Evolutionary conservation across 805 yeast species (phyloP).

Genomic region (Teunomyces cretensis): DNA sequence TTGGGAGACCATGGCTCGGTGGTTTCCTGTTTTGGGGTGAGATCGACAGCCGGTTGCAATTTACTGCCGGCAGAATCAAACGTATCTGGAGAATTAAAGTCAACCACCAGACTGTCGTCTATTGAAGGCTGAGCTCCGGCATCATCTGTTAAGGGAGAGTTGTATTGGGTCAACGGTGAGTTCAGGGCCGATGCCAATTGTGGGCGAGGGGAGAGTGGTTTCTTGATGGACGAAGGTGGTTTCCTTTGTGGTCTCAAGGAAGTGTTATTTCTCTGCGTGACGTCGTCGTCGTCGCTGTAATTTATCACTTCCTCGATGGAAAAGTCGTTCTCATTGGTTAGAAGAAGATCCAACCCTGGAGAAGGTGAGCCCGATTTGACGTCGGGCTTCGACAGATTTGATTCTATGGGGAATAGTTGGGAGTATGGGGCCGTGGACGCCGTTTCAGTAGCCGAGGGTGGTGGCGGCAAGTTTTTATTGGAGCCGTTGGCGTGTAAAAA

Average conservation of each 20-base stretch:
- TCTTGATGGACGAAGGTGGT: background rate
- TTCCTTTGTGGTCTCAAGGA: constrained; percentile 10
- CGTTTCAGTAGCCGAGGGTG: background rate
- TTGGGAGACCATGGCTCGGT: constrained; percentile 4
- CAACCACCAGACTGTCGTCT: constrained; percentile 13
- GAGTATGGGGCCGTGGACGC: constrained; percentile 3
- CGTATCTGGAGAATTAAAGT: background rate
- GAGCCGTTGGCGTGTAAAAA: background rate
- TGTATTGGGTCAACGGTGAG: constrained; percentile 15
- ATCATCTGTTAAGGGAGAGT: constrained; percentile 9
- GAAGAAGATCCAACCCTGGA: background rate
- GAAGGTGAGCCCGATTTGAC: background rate
- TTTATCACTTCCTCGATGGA: constrained; percentile 41
- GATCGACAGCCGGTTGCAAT: constrained; percentile 16
- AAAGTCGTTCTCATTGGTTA: constrained; percentile 10
- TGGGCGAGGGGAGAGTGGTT: constrained; percentile 5
- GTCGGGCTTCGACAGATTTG: constrained; percentile 13
- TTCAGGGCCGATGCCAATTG: background rate
- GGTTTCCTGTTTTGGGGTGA: constrained; percentile 8
- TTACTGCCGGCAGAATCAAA: background rate
- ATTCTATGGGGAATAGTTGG: constrained; percentile 8
- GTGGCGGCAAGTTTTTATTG: constrained; percentile 9
- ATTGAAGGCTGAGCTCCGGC: constrained; percentile 5
- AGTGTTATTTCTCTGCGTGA: constrained; percentile 6
- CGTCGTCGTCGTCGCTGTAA: constrained; percentile 38